phyloP scores from a whole-genome alignment of 352 stramenopile genomes.

The Bremia lactucae region DNA sequence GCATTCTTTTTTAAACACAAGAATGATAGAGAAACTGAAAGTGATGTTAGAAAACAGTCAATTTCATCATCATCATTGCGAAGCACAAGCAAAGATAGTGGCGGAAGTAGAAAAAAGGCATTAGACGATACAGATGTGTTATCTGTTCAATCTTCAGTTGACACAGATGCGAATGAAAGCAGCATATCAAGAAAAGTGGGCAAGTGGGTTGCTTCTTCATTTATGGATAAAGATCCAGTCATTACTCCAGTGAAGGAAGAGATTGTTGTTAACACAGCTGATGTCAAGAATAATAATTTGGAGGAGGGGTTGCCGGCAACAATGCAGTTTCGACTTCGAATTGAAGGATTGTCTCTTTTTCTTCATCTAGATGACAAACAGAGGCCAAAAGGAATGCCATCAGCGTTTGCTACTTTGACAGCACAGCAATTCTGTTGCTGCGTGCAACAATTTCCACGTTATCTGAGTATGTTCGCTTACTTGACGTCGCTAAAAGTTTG shows the following conservation, averaged over 20 bases:
- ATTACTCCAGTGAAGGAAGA: slow-evolving; percentile 17
- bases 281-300: slow-evolving; percentile 13
- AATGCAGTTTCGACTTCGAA: slow-evolving; percentile 67
- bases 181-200: slow-evolving; percentile 43
- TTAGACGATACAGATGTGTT: slow-evolving; percentile 15
- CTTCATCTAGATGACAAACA: slow-evolving; percentile 44
- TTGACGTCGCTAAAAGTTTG: slow-evolving; percentile 64
- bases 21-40: slow-evolving; percentile 13
- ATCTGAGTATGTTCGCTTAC: slow-evolving; percentile 60
- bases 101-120: slow-evolving; percentile 9
- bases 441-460: slow-evolving; percentile 57
- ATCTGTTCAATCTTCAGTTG: slow-evolving; percentile 22
- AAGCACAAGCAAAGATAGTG: slow-evolving; percentile 21
- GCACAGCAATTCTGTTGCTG: slow-evolving; percentile 64
- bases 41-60: slow-evolving; percentile 1
- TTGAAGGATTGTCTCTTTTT: slow-evolving; percentile 54
- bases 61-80: slow-evolving; percentile 13
- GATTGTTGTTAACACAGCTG: slow-evolving; percentile 10
- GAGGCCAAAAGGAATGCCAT: slow-evolving; percentile 18
- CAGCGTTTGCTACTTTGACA: slow-evolving; percentile 49
- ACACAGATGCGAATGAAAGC: slow-evolving; percentile 20
- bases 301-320: slow-evolving; percentile 31
- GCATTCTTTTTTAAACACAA: slow-evolving; percentile 64
- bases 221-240: slow-evolving; percentile 32
- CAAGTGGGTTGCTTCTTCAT: slow-evolving; percentile 44